These are phyloP conservation scores for Sporothrix inflata DNA, from an alignment of 2,329 filamentous ascomycete species.

Conservation along the genomic window DNA sequence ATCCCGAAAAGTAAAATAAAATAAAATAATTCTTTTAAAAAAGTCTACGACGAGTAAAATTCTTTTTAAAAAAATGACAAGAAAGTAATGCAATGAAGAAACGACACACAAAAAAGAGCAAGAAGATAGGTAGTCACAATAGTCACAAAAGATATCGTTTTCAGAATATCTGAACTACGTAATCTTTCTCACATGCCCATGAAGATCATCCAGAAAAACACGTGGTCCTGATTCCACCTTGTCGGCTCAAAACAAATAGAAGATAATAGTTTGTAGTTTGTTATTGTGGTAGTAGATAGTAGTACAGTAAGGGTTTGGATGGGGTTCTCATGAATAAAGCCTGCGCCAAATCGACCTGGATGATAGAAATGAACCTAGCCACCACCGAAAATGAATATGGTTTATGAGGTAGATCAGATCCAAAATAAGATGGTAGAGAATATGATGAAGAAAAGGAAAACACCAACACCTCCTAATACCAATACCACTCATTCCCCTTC, in stretches of 20 bases:
- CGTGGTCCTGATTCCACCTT: too few relatives aligned
- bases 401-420: not conserved
- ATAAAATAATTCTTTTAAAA: too few relatives aligned
- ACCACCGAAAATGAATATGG: not conserved
- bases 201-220: not conserved
- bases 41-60: too few relatives aligned
- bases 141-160: not conserved
- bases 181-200: not conserved
- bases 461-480: constrained; percentile 11
- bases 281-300: not conserved
- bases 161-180: not conserved
- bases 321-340: not conserved
- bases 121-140: too few relatives aligned
- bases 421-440: not conserved
- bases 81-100: too few relatives aligned
- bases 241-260: not conserved
- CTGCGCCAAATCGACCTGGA: not conserved
- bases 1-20: too few relatives aligned
- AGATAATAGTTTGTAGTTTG: not conserved
- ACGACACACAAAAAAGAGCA: too few relatives aligned
- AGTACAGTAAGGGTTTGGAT: constrained; percentile 2
- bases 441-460: not conserved
- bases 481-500: not conserved
- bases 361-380: not conserved
- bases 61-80: not conserved